Base-by-base conservation (phyloP, 2,329 filamentous ascomycete genomes). In the Verticillium nubilum region DNA sequence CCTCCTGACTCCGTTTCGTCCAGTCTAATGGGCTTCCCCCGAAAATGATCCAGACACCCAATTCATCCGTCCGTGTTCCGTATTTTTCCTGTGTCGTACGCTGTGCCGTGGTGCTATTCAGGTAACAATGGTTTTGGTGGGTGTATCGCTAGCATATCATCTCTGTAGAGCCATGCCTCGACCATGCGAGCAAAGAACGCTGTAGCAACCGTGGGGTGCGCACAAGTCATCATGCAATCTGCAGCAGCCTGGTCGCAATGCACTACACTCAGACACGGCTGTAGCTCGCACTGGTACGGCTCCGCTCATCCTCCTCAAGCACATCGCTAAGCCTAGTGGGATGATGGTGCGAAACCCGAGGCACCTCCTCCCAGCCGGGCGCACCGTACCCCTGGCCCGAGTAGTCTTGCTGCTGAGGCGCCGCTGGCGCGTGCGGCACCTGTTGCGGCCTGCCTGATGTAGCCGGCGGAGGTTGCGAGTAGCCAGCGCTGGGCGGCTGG, bases 271-370 rank as follows among this genome's bases (percentile, higher is more conserved):
- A 31, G 26, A 57, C 57, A 10, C 83, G 81, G 68, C 83, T 86
- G 64, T 86, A 83, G 70, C 86, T 88, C 12, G 86, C 86, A 65
- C 89, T 90, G 15, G 89, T 91, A 25, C 89, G 84, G 70, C 89
- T 91, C 56, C 86, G 81, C 74, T 96, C 91, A 65, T 96, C 89
- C 69, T 92, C 92, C 69, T 92, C 89, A 29, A 95, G 82, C 28
- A 97, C 92, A 74, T 96, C 92, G 72, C 92, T 96, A 63, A 97
- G 78, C 59, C 93, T 80, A 9, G 92, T 96, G 0, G 92, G 92
- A 74, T 97, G 92, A 66, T 95, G 91, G 73, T 96, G 92, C n/a
- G 42, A 47, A 47, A 23, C 42, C 59, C 87, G 83, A 26, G 88
- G 87, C 63, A 91, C 78, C n/a, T 78, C 76, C 63, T 95, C 90